Base-by-base conservation (phyloP, 2,329 filamentous ascomycete species). In the Xylariaceae sp. region DNA sequence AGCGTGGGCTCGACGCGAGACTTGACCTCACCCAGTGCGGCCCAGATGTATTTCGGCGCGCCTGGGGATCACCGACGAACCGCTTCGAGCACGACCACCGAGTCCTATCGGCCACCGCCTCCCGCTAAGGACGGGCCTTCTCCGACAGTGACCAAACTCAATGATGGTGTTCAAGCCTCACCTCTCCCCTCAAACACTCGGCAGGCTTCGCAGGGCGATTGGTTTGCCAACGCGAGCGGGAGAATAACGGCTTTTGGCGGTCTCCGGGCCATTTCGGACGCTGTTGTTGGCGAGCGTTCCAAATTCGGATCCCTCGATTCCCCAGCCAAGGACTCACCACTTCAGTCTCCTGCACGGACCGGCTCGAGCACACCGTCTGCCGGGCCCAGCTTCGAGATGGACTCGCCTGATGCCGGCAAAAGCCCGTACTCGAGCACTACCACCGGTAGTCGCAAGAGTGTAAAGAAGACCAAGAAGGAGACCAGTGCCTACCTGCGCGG, bases 401-500 rank as follows among this genome's bases (percentile, higher is more conserved):
- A 90, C 32, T 87, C 83, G 26, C 75, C 79, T 0, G 81, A 83
- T 47, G 64, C 68, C 1, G 68, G 72, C 30, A 79, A 75, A 55
- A 74, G 67, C 41, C 67, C 70, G 4, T 69, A 65, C 42, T 65
- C 68, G 2, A 55, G 60, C 5, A 57, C 63, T 4, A 70, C 71
- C 3, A 58, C 67, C 3, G 57, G 64, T 17, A 70, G 63, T 54
- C 62, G 67, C 52, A 59, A 63, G 49, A 65, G 60, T 45, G 35
- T 64, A 48, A 58, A 70, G 50, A 72, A 80, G 72, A 89, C 90
- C 60, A 98, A 98, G 65, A 93, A 96, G 56, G 81, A 87, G 37
- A 98, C 92, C 0, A 95, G 89, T 51, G 92, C 92, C 1, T 98
- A 96, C 59, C 85, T 80, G 13, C 81, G 85, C 19, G 92, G 92